Evolutionary conservation across 1,139 yeast species (phyloP).

Genomic region (Meyerozyma guilliermondii): DNA sequence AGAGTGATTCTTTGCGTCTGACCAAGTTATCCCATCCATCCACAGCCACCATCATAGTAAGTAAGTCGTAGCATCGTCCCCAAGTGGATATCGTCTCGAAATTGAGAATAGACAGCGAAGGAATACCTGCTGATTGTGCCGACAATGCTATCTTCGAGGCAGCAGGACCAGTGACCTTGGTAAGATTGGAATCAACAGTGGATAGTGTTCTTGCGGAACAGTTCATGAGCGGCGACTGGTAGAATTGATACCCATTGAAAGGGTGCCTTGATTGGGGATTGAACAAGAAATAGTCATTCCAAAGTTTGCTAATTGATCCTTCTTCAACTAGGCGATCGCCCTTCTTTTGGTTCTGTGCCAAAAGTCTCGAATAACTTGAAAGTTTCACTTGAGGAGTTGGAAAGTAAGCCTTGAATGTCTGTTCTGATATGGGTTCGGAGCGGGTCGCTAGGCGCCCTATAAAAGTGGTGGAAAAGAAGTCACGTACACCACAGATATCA

Average conservation of each 20-base stretch:
- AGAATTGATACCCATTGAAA: conserved; percentile 28
- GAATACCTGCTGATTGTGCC: conserved; percentile 28
- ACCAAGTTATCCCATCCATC: conserved; percentile 39
- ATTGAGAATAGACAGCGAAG: conserved; percentile 27
- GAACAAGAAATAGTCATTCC: conserved; percentile 29
- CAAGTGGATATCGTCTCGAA: conserved; percentile 34
- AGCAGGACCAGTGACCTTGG: conserved; percentile 25
- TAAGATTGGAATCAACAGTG: conserved; percentile 30
- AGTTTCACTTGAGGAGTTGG: conserved; percentile 22
- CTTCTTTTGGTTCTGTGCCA: conserved; percentile 1
- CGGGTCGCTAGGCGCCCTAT: conserved; percentile 15
- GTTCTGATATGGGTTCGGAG: conserved; percentile 28
- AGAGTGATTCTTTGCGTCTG: conserved; percentile 18
- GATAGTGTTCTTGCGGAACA: conserved; percentile 31
- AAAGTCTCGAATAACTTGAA: conserved; percentile 4
- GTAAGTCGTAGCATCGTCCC: conserved; percentile 39
- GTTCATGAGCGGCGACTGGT: conserved; percentile 32
- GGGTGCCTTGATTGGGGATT: conserved; percentile 34
- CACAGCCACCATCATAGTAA: conserved; percentile 32
- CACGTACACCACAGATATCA: conserved; percentile 25
- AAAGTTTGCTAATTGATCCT: conserved; percentile 27
- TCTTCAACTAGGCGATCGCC: conserved; percentile 7
- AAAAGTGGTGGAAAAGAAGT: conserved; percentile 25
- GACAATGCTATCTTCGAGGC: conserved; percentile 24
- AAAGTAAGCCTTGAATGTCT: conserved; percentile 26